Conservation (phyloP, 2,329 filamentous ascomycete genomes). For the Aspergillus proliferans region DNA sequence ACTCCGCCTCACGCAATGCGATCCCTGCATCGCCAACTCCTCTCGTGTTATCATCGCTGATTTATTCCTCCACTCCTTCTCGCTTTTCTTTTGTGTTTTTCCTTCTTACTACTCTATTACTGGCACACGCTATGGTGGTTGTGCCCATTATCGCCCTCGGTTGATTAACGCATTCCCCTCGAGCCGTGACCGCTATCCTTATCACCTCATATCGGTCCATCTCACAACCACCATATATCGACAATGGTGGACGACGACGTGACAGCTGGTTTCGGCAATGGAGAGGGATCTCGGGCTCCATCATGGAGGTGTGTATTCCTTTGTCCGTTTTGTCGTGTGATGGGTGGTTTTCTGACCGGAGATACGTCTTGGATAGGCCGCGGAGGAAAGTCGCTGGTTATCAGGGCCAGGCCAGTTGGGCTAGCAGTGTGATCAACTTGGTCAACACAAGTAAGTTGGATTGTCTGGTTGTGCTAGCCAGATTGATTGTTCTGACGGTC, state of each 20-base stretch:
- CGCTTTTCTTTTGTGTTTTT: constrained; percentile 1
- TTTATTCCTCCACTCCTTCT: neutral
- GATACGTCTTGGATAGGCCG: constrained; percentile 18
- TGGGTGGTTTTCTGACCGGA: constrained; percentile 2
- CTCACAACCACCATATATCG: constrained; percentile 4
- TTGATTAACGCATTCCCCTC: constrained; percentile 7
- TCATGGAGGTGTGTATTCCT: constrained; percentile 24
- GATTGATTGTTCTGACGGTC: constrained; percentile 7
- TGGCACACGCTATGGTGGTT: constrained; percentile 7
- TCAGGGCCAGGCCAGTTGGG: constrained; percentile 73
- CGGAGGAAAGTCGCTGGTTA: constrained; percentile 58
- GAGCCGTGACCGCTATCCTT: constrained; percentile 13
- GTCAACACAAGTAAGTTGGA: constrained; percentile 74
- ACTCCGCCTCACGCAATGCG: neutral
- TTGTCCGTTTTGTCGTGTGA: neutral
- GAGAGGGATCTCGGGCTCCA: constrained; percentile 17
- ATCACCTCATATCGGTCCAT: constrained; percentile 6
- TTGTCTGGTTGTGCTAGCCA: neutral
- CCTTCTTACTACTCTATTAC: neutral
- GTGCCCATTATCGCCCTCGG: constrained; percentile 8
- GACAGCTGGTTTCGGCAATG: constrained; percentile 19
- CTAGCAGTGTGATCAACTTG: constrained; percentile 89
- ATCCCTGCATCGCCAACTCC: neutral
- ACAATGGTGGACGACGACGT: constrained; percentile 30
- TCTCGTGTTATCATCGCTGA: neutral